phyloP scores from a whole-genome alignment of 495 filamentous ascomycete species.

The Xylaria nigripes region DNA sequence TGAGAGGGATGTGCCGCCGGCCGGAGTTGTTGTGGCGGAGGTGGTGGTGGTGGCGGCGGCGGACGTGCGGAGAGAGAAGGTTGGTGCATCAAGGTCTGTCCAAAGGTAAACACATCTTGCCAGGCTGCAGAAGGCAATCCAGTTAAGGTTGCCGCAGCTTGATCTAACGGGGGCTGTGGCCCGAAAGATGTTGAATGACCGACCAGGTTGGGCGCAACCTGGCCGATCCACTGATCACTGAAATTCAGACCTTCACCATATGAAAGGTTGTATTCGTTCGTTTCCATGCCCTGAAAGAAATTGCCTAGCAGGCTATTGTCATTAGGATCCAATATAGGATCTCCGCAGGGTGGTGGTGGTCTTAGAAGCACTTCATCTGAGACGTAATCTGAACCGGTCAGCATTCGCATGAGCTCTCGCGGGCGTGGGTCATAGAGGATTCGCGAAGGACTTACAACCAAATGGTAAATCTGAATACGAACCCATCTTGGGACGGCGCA shows the following conservation, averaged over 20 bases:
- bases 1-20: background rate
- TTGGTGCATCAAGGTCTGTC: constrained; percentile 20
- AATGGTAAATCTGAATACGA: constrained; percentile 45
- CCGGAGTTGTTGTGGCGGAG: constrained; percentile 11
- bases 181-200: constrained; percentile 55
- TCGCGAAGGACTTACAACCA: constrained; percentile 46
- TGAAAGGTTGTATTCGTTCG: constrained; percentile 42
- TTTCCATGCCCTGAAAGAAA: constrained; percentile 54
- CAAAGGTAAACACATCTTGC: constrained; percentile 18
- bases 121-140: constrained; percentile 12
- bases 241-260: constrained; percentile 42
- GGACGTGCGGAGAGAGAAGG: background rate
- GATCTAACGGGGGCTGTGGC: constrained; percentile 32
- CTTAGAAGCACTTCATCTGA: constrained; percentile 33
- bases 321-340: constrained; percentile 52
- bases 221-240: constrained; percentile 45
- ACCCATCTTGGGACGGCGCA: constrained; percentile 42
- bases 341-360: constrained; percentile 51
- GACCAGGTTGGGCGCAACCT: constrained; percentile 52
- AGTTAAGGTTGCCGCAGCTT: constrained; percentile 11
- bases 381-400: constrained; percentile 29
- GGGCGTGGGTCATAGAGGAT: background rate
- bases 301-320: constrained; percentile 53
- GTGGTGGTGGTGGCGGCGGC: constrained; percentile 19
- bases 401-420: constrained; percentile 11